Base-by-base conservation (phyloP, 2,329 filamentous ascomycete species). In the Phoma sp. region DNA sequence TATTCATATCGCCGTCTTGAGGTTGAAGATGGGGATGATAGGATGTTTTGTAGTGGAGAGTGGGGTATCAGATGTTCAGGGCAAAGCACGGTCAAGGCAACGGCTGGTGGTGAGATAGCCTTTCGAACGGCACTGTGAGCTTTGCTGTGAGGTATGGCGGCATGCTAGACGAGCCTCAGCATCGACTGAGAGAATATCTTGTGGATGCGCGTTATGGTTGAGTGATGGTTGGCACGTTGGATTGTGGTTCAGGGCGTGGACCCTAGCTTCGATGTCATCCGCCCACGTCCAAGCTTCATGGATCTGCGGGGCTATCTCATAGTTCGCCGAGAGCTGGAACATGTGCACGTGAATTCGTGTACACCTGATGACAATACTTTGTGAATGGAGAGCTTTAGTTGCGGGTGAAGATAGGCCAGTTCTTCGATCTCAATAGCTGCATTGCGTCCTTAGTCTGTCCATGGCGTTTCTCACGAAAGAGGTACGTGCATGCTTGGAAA, bases 1-100 rank as follows among this genome's bases (percentile, higher is more conserved):
- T 96, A 74, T 98, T 95, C 95, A 98, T 99, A 48, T 41, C 65
- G 60, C 2, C 25, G 50, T 36, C 15, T 38, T 24, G 24, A 29
- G 5, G 31, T 9, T 31, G 15, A 25, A 31, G 29, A 31, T 13
- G 3, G 12, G 4, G 29, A 24, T 24, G 6, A 24, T n/a, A 31
- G n/a, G 35, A 27, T 46, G 19, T 40, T 13, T 21, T 38, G 41
- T 33, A 33, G 24, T 27, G 35, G 27, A 32, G 39, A 43, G 61
- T 59, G 51, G 61, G 58, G 57, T 55, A 58, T 54, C 49, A 37
- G 21, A 25, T 8, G 46, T 24, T 65, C 17, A 50, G 55, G 53
- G 64, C 57, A 43, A 39, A 47, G 53, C 49, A 45, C 47, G 47
- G 48, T 50, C 52, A 43, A 43, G 46, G 41, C 48, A 54, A 38